A percentile compares a stretch with the other conserved stretches of the same genome.
Conservation (phyloP, 495 filamentous ascomycete genomes). For the Daldinia vernicosa region DNA sequence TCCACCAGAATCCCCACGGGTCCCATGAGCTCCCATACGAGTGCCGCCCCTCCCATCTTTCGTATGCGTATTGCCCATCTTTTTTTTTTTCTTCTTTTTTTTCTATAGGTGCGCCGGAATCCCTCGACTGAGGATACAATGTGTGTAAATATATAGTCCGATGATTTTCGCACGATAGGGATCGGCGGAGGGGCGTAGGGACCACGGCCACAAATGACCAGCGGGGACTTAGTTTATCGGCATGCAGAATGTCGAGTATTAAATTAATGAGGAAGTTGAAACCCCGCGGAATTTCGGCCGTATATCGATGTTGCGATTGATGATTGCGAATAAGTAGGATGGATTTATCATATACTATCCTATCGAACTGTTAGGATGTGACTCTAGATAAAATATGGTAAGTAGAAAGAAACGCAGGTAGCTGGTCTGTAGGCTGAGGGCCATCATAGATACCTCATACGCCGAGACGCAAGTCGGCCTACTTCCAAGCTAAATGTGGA, state of each 20-base stretch:
- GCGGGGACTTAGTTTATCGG: conserved; percentile 7
- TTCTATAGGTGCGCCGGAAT: background rate
- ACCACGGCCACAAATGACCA: conserved; percentile 19
- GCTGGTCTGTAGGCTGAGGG: background rate
- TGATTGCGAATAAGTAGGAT: background rate
- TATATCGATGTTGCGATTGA: conserved; percentile 7
- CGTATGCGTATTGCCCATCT: conserved; percentile 69
- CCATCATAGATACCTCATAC: background rate
- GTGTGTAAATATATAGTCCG: background rate
- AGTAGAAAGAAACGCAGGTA: background rate
- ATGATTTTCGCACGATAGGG: background rate
- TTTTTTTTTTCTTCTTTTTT: conserved; percentile 25
- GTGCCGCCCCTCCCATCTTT: conserved; percentile 64
- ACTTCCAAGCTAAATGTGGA: conserved; percentile 4
- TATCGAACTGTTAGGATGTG: conserved; percentile 23
- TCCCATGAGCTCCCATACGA: conserved; percentile 49
- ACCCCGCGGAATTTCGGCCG: background rate
- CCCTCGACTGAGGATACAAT: background rate
- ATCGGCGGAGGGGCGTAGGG: background rate
- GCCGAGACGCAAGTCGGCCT: background rate
- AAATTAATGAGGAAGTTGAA: conserved; percentile 1
- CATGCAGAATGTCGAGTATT: conserved; percentile 19
- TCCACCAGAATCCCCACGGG: conserved; percentile 44
- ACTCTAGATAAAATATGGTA: conserved; percentile 5
- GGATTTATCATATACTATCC: conserved; percentile 19